These are phyloP conservation scores for Xylaria venustula DNA, from an alignment of 495 filamentous ascomycete genomes.

Conservation along the genomic window DNA sequence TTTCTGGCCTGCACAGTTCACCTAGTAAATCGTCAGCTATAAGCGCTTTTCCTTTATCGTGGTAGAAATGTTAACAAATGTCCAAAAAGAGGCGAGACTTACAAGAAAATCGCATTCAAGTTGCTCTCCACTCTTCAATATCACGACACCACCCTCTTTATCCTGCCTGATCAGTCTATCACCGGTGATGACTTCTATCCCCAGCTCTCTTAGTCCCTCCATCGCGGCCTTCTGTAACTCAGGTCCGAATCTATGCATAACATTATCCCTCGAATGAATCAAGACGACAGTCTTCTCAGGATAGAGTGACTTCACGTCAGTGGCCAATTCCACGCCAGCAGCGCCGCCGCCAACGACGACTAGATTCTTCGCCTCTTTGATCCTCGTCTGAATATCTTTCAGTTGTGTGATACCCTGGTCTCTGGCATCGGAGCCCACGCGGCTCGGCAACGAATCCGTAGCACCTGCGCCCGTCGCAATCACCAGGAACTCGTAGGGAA, in stretches of 20 bases:
- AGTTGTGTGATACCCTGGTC: constrained; percentile 48
- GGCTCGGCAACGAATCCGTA: constrained; percentile 52
- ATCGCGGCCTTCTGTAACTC: constrained; percentile 46
- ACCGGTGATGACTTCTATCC: constrained; percentile 35
- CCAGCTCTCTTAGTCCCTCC: constrained; percentile 37
- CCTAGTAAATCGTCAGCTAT: constrained; percentile 21
- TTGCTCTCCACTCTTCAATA: constrained; percentile 30
- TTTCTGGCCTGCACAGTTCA: constrained; percentile 57
- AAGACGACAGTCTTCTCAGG: constrained; percentile 57
- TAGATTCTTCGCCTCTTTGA: constrained; percentile 43
- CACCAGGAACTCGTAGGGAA: constrained; percentile 58
- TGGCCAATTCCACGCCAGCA: constrained; percentile 60
- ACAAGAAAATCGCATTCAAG: constrained; percentile 41
- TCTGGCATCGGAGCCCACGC: constrained; percentile 43
- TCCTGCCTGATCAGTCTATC: constrained; percentile 16
- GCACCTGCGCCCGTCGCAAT: constrained; percentile 51
- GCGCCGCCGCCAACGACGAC: constrained; percentile 61
- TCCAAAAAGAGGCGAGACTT: background rate
- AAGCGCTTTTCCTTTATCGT: background rate
- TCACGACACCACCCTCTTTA: constrained; percentile 20
- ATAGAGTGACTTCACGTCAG: constrained; percentile 58
- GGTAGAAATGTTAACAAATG: too few relatives aligned
- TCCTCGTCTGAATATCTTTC: constrained; percentile 31
- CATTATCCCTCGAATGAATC: constrained; percentile 53
- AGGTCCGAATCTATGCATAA: constrained; percentile 55